A percentile compares a stretch with the other conserved stretches of the same genome.
Evolutionary conservation across 306 rosid species (phyloP).

Genomic region (Ochetophila trinervis): DNA sequence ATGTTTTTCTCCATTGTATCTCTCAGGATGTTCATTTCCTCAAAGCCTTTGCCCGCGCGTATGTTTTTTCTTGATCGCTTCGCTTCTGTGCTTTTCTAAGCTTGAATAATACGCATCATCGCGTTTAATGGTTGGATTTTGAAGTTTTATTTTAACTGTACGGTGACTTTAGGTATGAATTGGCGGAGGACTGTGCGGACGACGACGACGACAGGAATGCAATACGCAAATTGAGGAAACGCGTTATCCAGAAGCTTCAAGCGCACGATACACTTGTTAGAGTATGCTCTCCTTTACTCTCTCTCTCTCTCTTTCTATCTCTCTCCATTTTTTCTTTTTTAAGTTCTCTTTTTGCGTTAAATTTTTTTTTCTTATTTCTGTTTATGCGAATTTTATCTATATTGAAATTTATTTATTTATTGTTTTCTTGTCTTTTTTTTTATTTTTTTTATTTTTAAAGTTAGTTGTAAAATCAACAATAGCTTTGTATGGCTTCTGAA

Average conservation of each 20-base stretch:
- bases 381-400: too few relatives aligned
- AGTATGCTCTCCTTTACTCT: not conserved
- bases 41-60: conserved; percentile 19
- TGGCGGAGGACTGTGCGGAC: conserved; percentile 29
- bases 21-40: conserved; percentile 21
- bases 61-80: not conserved
- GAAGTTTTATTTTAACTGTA: not conserved
- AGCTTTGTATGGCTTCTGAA: too few relatives aligned
- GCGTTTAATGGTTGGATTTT: not conserved
- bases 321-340: not conserved
- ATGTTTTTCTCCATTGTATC: conserved; percentile 12
- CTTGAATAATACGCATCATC: not conserved
- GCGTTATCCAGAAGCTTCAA: conserved; percentile 18
- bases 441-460: too few relatives aligned
- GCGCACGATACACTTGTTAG: conserved; percentile 12
- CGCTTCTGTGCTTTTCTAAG: not conserved
- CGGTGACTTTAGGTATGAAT: conserved; percentile 20
- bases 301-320: not conserved
- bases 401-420: not conserved
- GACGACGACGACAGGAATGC: conserved; percentile 27
- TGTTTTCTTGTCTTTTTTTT: too few relatives aligned
- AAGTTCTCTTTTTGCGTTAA: not conserved
- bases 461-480: too few relatives aligned
- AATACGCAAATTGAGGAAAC: conserved; percentile 25
- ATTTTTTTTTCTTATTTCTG: not conserved